Evolutionary conservation across 129 eudicot genomes (phyloP), one percentile per base, ranked within the genome.

Genomic region (Tanacetum coccineum): DNA sequence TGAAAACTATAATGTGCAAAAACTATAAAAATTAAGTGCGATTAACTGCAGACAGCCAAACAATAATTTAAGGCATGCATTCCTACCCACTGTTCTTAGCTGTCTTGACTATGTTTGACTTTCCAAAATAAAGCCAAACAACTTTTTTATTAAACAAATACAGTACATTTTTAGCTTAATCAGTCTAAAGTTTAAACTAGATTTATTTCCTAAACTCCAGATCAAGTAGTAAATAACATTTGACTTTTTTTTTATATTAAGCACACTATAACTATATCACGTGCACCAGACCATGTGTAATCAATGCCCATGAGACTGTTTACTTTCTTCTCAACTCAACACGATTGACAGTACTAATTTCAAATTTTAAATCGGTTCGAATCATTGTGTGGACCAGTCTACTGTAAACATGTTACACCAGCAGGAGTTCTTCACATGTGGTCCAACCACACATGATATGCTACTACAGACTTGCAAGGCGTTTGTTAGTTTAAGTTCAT

Each of bases 261-360:
- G 55, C 70, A 76, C 75, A 57, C 77, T 64, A 36, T 36, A 36
- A 36, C 42, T 36, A 7, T 6, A 8, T 36, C 73, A 71, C 77
- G 68, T 64, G 77, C 50, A 55, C 28, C 40, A 7, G 40, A 55
- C 21, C 79, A 74, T 75, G 71, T 53, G 56, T 74, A 67, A 68
- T 79, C 13, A 74, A 58, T 61, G 36, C 67, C 73, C 68, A 79
- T 47, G 57, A 39, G 51, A 57, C 73, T 64, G n/a, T 51, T 68
- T 42, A 46, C 44, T 44, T 71, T 65, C 78, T 46, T 55, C 72
- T 13, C 10, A 51, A 28, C 53, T 30, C 22, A 22, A 26, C 17
- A 8, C 8, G 48, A 39, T 4, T 1, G 14, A 22, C 19, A 36
- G 42, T 74, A 55, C 4, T 15, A 32, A n/a, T 19, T 32, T 25